Evolutionary conservation across 2,329 filamentous ascomycete genomes (phyloP).

Genomic region (Penicillium sp.): DNA sequence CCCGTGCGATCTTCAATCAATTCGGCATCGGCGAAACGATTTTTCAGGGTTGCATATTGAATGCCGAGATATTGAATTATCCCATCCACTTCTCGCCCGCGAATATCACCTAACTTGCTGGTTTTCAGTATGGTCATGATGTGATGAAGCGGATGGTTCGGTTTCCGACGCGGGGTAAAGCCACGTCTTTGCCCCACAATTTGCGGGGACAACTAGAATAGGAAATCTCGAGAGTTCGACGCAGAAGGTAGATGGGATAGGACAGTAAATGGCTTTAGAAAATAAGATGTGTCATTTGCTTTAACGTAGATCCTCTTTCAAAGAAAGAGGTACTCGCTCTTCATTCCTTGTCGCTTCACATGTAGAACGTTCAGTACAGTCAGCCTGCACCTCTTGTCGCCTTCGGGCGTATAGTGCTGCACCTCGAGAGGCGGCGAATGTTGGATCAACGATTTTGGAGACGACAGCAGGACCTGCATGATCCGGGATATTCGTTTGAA

Average conservation of each 20-base stretch:
- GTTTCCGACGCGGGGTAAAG: background rate
- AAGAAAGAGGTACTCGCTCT: background rate
- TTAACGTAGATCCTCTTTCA: background rate
- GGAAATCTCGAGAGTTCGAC: too few relatives aligned
- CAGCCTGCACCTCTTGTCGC: constrained; percentile 9
- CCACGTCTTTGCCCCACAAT: background rate
- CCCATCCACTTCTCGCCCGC: constrained; percentile 14
- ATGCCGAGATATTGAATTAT: constrained; percentile 38
- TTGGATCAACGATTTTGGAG: background rate
- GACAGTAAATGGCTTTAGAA: too few relatives aligned
- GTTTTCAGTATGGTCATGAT: constrained; percentile 19
- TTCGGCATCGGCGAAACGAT: constrained; percentile 37
- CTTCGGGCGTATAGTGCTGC: constrained; percentile 8
- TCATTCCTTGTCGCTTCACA: constrained; percentile 2
- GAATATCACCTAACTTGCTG: constrained; percentile 29
- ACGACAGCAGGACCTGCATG: background rate
- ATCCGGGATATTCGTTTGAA: background rate
- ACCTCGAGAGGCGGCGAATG: constrained; percentile 10
- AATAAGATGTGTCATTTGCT: background rate
- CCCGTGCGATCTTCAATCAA: constrained; percentile 27
- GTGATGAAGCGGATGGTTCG: background rate
- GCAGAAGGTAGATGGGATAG: too few relatives aligned
- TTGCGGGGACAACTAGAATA: too few relatives aligned
- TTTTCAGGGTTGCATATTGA: constrained; percentile 37
- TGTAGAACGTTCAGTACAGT: constrained; percentile 4